phyloP scores from a whole-genome alignment of 2,329 filamentous ascomycete species.

The Sporothrix dimorphospora region DNA sequence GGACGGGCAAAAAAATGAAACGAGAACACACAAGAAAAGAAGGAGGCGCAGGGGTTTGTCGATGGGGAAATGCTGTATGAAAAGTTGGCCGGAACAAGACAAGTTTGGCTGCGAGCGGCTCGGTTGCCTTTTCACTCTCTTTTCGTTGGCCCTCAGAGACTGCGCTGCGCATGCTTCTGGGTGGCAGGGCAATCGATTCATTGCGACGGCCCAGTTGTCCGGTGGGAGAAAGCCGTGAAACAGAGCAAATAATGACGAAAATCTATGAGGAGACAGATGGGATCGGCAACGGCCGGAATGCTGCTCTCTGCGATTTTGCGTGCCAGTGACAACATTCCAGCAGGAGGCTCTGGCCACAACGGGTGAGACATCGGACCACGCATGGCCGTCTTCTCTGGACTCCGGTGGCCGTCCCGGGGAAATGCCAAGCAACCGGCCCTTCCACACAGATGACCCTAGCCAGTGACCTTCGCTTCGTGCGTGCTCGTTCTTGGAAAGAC shows the following conservation, averaged over 20 bases:
- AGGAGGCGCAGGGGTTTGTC: not conserved
- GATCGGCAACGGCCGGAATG: not conserved
- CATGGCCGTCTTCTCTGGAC: not conserved
- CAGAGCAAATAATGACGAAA: not conserved
- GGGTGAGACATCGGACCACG: not conserved
- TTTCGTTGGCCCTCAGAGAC: not conserved
- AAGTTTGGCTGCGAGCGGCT: not conserved
- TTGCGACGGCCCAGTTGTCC: not conserved
- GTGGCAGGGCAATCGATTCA: conserved; percentile 30
- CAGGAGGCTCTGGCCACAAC: not conserved
- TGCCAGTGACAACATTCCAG: not conserved
- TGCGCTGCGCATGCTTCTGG: conserved; percentile 14
- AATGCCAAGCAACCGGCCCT: not conserved
- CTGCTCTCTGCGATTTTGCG: not conserved
- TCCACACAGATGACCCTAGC: no score
- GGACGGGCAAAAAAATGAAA: not conserved
- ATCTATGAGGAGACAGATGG: not conserved
- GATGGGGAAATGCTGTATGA: not conserved
- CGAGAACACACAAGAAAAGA: not conserved
- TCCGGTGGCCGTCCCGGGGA: not conserved
- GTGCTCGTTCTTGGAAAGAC: no score
- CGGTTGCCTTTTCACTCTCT: not conserved
- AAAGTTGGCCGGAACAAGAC: conserved; percentile 24
- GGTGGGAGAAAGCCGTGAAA: not conserved
- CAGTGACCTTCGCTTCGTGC: not conserved